Base-by-base conservation (phyloP, 768 basidiomycete species). In the Boletus pseudopeckii region DNA sequence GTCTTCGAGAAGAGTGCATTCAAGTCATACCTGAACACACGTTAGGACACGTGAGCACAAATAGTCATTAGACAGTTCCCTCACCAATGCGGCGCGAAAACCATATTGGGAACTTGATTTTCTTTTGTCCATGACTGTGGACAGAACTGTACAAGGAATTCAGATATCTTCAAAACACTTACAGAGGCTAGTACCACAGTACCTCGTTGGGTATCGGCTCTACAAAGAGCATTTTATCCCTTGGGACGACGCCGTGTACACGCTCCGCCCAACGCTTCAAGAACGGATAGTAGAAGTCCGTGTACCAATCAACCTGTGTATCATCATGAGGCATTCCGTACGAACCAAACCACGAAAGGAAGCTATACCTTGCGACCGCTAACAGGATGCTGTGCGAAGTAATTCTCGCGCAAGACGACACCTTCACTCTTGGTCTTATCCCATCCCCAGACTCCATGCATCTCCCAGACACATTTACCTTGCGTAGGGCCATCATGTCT, bases 191-290 rank as follows among this genome's bases (percentile, higher is more conserved):
- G 24, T 22, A 26, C 0, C 3, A 17, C 59, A 64, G 4, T 38
- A 92, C 92, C 76, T 99, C 96, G 61, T 99, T 99, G 7, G 97
- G 96, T 57, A 99, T 88, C 17, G 87, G 80, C 61, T 96, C 96
- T 1, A 86, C 77, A 58, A 96, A 90, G 0, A 87, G 69, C 50
- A 89, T 71, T 61, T 86, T 87, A 6, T 81, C 76, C 5, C 70
- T 71, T 1, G 78, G 71, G 5, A 77, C 71, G 9, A 75, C 73
- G 18, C 64, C 64, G 34, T 80, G 77, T 11, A 92, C 80, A 28
- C 82, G 72, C 41, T 79, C 74, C 13, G 80, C 79, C 88, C 92
- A 94, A 39, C 74, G 73, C 51, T 78, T 76, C 54, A 88, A 64
- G 64, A 94, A 85, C 0, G 91, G 90, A 66, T 79, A 90, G 70